phyloP scores from a whole-genome alignment of 352 stramenopile species.

The Phytophthora cajani region DNA sequence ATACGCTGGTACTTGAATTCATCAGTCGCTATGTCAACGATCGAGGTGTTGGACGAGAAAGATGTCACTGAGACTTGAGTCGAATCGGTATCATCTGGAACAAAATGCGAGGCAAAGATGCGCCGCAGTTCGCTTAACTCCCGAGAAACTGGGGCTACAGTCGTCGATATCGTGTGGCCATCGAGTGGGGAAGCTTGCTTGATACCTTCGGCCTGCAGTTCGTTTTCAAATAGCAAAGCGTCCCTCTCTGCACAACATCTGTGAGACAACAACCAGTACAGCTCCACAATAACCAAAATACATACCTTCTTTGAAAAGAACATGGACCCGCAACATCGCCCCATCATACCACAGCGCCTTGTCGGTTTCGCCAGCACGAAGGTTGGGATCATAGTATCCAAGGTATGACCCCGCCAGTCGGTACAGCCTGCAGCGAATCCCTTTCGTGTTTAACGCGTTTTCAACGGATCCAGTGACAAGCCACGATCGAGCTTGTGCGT shows the following conservation, averaged over 20 bases:
- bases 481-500: conserved; percentile 8
- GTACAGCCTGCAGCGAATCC: conserved; percentile 21
- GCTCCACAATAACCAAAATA: too few relatives aligned
- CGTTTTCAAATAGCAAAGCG: conserved; percentile 14
- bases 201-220: neutral
- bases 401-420: conserved; percentile 3
- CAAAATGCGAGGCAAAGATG: neutral
- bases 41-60: conserved; percentile 14
- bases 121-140: conserved; percentile 7
- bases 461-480: conserved; percentile 21
- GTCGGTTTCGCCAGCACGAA: conserved; percentile 9
- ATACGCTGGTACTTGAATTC: conserved; percentile 32
- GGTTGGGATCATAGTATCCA: conserved; percentile 26
- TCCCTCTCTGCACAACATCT: neutral
- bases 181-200: neutral
- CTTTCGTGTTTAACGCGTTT: conserved; percentile 21
- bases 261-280: too few relatives aligned
- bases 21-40: conserved; percentile 25
- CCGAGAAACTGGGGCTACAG: neutral
- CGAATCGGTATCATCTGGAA: conserved; percentile 13
- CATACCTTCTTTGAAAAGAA: too few relatives aligned
- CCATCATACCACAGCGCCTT: neutral
- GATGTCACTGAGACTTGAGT: conserved; percentile 10
- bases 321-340: too few relatives aligned
- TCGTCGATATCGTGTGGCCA: neutral